Base-by-base conservation (phyloP, 2,329 filamentous ascomycete species). In the Apiospora marii region DNA sequence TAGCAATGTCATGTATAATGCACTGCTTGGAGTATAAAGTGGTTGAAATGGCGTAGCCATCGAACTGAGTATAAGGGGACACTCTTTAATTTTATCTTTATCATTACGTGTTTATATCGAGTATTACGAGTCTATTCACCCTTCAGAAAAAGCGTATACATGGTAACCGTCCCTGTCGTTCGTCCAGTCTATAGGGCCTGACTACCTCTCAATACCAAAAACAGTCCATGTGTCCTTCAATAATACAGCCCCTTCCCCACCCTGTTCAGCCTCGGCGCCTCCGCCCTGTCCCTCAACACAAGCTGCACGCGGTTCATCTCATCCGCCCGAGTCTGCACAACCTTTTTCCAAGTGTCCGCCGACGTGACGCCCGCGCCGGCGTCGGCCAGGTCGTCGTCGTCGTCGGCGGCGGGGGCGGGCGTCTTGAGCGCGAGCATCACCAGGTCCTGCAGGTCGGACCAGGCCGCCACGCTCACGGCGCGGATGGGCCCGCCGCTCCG, bases 201-300 rank as follows among this genome's bases (percentile, higher is more conserved):
- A 4, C 2, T 30, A 30, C 27, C 27, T 30, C 27, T n/a, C 27
- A 41, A 1, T 41, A 10, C 37, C 37, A 6, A 41, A 41, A 41
- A n/a, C 8, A 44, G 13, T 53, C 14, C 19, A 30, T 22, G 1
- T 64, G 3, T 12, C 34, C 3, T 12, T 41, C n/a, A 64, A 7
- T 64, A 64, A 14, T 64, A 69, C n/a, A 30, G 41, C n/a, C 27
- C 43, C 41, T 30, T 46, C 22, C 41, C 41, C 19, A 69, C 69
- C 12, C 24, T 41, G 30, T 70, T 68, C 16, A 67, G 27, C 19
- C 58, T 22, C 30, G 58, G 37, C 8, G 8, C 34, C 34, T 37
- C 19, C 10, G 19, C 58, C 1, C 22, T 34, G 13, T 64, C 58
- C 1, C n/a, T 34, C 34, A 64, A 30, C 7, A 64, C 58, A 16